Evolutionary conservation across 768 basidiomycete species (phyloP), one percentile per base, ranked within the genome.

Genomic region (Omphalotus guepiniiformis): DNA sequence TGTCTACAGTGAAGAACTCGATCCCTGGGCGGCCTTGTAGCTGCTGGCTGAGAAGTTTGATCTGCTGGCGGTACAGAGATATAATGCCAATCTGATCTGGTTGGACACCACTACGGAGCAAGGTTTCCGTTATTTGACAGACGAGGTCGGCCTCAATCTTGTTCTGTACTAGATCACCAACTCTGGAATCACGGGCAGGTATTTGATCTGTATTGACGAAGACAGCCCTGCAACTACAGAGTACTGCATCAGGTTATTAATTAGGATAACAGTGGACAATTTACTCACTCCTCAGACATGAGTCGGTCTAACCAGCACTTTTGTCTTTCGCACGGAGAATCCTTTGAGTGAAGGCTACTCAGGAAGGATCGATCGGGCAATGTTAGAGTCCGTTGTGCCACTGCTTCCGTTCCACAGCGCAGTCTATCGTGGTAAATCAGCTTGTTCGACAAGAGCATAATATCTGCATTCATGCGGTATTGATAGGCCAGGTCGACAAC

Each of bases 401-500:
- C 81, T 15, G 69, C 67, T 38, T 82, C 79, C 8, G 78, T 84
- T 3, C 95, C 96, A 60, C 93, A 95, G 39, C 69, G 73, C 34
- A 97, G 72, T 16, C 84, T 75, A 49, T 85, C 78, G 8, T 76
- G 70, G 57, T 98, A 98, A 8, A 97, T 83, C 39, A 98, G 80
- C 47, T 72, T 74, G 63, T 97, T 98, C 1, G 89, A 90, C 7
- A 98, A 70, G 8, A 78, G 60, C 94, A 97, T 97, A 61, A 98
- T 96, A 51, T 95, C 93, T 47, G 79, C 79, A 63, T 95, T 97
- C 96, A 98, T 98, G 37, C 96, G 77, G 61, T 98, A 99, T 60
- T 99, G 96, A 48, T 86, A 75, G 1, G 80, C 75, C 35, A 99
- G 76, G 54, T 96, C 89, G 19, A 88, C 80, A 26, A 96, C 88